Conservation (phyloP, 257 asterid genomes). For the Forsythia suspensa region DNA sequence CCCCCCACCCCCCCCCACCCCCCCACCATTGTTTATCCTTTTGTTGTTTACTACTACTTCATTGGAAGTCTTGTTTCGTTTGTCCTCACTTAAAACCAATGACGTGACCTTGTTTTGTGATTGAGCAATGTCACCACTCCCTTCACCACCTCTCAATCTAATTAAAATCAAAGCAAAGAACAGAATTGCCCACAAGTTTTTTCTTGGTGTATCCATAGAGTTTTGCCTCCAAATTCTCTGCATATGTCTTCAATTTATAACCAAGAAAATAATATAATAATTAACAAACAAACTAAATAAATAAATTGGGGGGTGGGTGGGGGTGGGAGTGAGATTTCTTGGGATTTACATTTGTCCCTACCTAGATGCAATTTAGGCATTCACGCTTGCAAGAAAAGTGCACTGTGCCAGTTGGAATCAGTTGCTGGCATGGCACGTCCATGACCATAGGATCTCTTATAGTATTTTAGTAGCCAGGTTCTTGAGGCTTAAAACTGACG, state of each 20-base stretch:
- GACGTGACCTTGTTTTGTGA: neutral
- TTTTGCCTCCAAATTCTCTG: neutral
- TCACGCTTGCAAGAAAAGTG: neutral
- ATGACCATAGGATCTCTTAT: neutral
- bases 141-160: neutral
- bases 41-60: neutral
- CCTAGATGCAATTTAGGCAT: neutral
- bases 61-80: neutral
- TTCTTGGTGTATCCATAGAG: neutral
- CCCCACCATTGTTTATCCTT: constrained; percentile 45
- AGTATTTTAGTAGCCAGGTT: neutral
- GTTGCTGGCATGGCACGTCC: neutral
- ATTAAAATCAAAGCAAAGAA: neutral
- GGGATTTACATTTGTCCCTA: neutral
- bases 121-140: neutral
- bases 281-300: neutral
- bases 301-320: neutral
- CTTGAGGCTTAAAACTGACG: too few relatives aligned
- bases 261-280: neutral
- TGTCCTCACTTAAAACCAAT: neutral
- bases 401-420: neutral
- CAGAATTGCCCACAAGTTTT: neutral
- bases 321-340: neutral
- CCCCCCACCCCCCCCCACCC: constrained; percentile 46
- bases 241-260: neutral